Base-by-base conservation (phyloP, 2,329 filamentous ascomycete species). In the Neofusicoccum umdonicola region DNA sequence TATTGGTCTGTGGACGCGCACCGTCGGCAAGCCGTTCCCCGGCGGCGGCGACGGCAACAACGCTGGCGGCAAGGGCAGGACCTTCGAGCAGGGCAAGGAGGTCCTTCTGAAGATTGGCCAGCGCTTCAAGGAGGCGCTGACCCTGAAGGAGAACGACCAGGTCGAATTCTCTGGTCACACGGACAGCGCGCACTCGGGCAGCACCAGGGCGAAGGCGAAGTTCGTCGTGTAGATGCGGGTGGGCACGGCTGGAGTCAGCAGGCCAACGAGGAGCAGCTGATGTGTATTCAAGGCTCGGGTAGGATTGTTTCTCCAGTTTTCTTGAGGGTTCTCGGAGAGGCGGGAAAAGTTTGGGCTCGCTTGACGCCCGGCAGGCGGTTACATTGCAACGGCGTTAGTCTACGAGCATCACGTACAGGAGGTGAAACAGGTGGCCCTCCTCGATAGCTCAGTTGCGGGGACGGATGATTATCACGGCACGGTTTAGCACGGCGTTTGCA, bases 131-230 rank as follows among this genome's bases (percentile, higher is more conserved):
- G 90, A 93, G 71, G 89, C 96, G 31, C 84, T 99, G 64, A 88
- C 91, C 77, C 83, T 99, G 67, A 90, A 90, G 66, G 80, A 88
- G 64, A 84, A 82, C 67, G 95, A 98, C 77, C 79, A 83, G 67
- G 88, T 99, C 66, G 96, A 99, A 81, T 99, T 98, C 82, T 96
- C 92, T 19, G 95, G 95, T 66, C 95, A 99, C 82, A 96, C 92
- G 17, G 96, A 99, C 71, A 91, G 91, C 71, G 94, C 95, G 42
- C 91, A 96, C 77, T 88, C 90, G 66, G 95, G 95, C 70, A 97
- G 93, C 81, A 97, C 92, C 66, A 89, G 96, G 72, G 95, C 95
- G 65, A 98, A 96, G 85, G 91, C 95, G 72, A 99, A 97, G 85
- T 92, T 92, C 79, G 84, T 85, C 58, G 93, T 93, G 73, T 97